Conservation (phyloP, 225 moss, liverwort and hornwort species). For the Polytrichum commune region DNA sequence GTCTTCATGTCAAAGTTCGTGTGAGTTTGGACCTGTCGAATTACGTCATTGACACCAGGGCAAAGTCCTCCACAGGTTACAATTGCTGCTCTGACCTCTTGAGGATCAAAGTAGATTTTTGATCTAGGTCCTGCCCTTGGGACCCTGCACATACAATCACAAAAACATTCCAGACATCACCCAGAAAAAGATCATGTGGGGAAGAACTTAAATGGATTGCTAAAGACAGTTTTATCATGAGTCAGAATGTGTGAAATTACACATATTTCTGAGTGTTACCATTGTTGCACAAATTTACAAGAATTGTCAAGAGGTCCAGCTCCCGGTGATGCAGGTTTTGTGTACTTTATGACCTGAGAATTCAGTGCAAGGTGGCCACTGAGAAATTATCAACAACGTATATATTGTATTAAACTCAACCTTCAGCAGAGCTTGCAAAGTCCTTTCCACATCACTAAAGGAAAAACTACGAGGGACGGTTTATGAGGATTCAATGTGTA, state of each 20-base stretch:
- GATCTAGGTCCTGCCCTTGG: conserved; percentile 86
- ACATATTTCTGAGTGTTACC: conserved; percentile 29
- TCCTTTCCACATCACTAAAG: too few relatives aligned
- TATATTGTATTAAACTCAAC: too few relatives aligned
- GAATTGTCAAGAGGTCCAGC: conserved; percentile 67
- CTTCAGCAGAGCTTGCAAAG: too few relatives aligned
- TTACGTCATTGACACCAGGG: conserved; percentile 95
- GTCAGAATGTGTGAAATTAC: too few relatives aligned
- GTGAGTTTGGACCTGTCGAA: conserved; percentile 60
- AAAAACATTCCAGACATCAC: not conserved
- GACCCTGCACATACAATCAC: conserved; percentile 52
- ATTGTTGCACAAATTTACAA: conserved; percentile 78
- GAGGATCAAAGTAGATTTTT: conserved; percentile 66
- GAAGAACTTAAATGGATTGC: too few relatives aligned
- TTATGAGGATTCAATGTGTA: too few relatives aligned
- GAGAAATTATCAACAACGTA: too few relatives aligned
- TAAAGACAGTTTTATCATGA: too few relatives aligned
- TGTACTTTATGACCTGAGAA: conserved; percentile 35
- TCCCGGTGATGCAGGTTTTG: conserved; percentile 67
- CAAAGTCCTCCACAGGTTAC: conserved; percentile 96
- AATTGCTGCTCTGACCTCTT: conserved; percentile 80
- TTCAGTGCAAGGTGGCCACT: too few relatives aligned
- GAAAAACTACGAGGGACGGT: too few relatives aligned
- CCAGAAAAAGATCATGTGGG: too few relatives aligned
- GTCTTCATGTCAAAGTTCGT: too few relatives aligned